Conservation (phyloP, 1,139 yeast species). For the Zygosaccharomyces sapae region DNA sequence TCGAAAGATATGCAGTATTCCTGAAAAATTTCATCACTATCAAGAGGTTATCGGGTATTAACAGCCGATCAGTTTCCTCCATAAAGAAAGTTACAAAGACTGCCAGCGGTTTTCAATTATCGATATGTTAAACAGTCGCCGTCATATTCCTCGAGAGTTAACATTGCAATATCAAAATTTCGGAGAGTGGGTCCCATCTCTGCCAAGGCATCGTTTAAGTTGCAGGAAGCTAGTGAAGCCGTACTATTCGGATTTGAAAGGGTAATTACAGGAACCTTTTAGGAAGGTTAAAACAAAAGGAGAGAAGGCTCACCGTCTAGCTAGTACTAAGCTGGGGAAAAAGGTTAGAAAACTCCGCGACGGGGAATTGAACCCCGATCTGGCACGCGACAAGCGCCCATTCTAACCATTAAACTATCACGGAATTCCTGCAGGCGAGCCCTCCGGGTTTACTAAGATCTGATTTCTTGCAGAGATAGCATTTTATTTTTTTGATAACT, state of each 20-base stretch:
- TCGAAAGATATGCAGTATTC: no score
- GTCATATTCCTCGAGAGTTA: background rate
- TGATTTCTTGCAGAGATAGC: no score
- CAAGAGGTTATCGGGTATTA: background rate
- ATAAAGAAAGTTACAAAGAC: background rate
- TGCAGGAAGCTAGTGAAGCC: background rate
- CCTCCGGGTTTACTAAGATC: no score
- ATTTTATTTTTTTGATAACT: no score
- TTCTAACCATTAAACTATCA: slow-evolving; percentile 40
- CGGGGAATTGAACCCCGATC: slow-evolving; percentile 41
- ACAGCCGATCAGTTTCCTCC: background rate
- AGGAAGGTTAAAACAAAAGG: background rate
- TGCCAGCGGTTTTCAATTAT: background rate
- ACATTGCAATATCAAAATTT: background rate
- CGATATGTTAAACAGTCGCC: background rate
- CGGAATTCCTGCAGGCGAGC: slow-evolving; percentile 20
- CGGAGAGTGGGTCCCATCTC: background rate
- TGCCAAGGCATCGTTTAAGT: background rate
- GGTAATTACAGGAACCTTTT: no score
- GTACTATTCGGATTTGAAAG: no score
- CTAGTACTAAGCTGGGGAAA: no score
- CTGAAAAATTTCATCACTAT: background rate
- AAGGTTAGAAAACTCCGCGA: slow-evolving; percentile 31
- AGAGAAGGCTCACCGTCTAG: no score
- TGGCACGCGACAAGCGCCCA: slow-evolving; percentile 41